These are phyloP conservation scores for Fusarium stilboides DNA, from an alignment of 2,329 filamentous ascomycete species.

Conservation along the genomic window DNA sequence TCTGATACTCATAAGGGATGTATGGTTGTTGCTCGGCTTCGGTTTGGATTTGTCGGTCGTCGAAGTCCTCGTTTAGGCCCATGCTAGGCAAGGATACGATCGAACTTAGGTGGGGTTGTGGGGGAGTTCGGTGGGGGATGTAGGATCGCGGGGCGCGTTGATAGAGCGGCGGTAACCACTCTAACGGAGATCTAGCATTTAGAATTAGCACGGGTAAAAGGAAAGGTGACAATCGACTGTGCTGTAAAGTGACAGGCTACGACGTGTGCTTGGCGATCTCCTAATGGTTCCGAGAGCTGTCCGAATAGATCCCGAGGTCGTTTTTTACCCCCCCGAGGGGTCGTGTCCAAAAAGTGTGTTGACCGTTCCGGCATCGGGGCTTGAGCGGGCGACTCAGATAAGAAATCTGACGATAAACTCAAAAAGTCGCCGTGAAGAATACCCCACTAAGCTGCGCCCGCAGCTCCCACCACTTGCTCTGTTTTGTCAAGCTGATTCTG, in stretches of 20 bases:
- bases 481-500: slow-evolving; percentile 6
- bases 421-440: slow-evolving; percentile 22
- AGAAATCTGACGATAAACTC: slow-evolving; percentile 43
- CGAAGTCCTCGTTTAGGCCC: slow-evolving; percentile 76
- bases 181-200: slow-evolving; percentile 42
- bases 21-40: slow-evolving; percentile 74
- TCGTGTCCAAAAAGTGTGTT: slow-evolving; percentile 3
- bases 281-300: slow-evolving; percentile 11
- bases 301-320: slow-evolving; percentile 12
- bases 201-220: slow-evolving; percentile 43
- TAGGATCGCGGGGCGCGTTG: slow-evolving; percentile 47
- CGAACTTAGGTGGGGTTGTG: slow-evolving; percentile 45
- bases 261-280: neutral
- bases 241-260: slow-evolving; percentile 5
- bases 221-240: slow-evolving; percentile 12
- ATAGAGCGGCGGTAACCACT: slow-evolving; percentile 49
- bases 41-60: slow-evolving; percentile 76
- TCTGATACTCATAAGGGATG: slow-evolving; percentile 87
- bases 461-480: slow-evolving; percentile 30
- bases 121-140: slow-evolving; percentile 45
- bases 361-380: slow-evolving; percentile 41
- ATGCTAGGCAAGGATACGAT: slow-evolving; percentile 74
- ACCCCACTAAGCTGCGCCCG: slow-evolving; percentile 37
- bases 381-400: slow-evolving; percentile 39
- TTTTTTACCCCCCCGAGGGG: slow-evolving; percentile 8